These are phyloP conservation scores for Aspergillus carbonarius DNA, from an alignment of 2,329 filamentous ascomycete species.

Conservation along the genomic window DNA sequence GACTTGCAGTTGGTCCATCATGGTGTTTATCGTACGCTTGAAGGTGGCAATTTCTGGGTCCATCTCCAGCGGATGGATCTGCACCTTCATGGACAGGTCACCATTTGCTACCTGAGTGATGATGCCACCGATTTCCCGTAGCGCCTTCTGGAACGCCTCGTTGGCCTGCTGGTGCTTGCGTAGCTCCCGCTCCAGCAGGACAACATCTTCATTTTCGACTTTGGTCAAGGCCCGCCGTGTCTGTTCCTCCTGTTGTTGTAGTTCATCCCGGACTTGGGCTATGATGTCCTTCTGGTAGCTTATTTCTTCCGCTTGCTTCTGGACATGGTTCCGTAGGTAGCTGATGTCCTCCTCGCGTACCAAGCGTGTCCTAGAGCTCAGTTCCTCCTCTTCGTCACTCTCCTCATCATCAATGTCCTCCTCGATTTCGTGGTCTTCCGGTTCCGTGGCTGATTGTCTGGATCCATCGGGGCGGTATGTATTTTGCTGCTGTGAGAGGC, in stretches of 20 bases:
- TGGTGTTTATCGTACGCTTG: constrained; percentile 97
- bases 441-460: constrained; percentile 34
- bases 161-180: constrained; percentile 98
- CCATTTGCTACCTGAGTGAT: constrained; percentile 94
- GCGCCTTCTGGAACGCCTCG: constrained; percentile 94
- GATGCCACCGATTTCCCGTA: constrained; percentile 95
- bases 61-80: constrained; percentile 94
- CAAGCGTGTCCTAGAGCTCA: constrained; percentile 51
- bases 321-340: constrained; percentile 84
- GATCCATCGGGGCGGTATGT: constrained; percentile 38
- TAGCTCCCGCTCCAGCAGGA: constrained; percentile 84
- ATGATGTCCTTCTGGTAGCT: constrained; percentile 84
- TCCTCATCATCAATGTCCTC: constrained; percentile 37
- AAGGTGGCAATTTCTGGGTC: constrained; percentile 97
- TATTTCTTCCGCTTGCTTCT: constrained; percentile 90
- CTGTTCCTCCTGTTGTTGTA: constrained; percentile 80
- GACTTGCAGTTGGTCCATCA: constrained; percentile 97
- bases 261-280: constrained; percentile 78
- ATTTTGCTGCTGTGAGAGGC: constrained; percentile 38
- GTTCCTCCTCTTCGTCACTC: constrained; percentile 49
- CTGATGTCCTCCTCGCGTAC: constrained; percentile 78
- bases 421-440: constrained; percentile 29
- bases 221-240: constrained; percentile 79
- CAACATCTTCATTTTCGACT: constrained; percentile 83
- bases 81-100: constrained; percentile 93